Base-by-base conservation (phyloP, 345 rosid species). In the Luvunga scandens region DNA sequence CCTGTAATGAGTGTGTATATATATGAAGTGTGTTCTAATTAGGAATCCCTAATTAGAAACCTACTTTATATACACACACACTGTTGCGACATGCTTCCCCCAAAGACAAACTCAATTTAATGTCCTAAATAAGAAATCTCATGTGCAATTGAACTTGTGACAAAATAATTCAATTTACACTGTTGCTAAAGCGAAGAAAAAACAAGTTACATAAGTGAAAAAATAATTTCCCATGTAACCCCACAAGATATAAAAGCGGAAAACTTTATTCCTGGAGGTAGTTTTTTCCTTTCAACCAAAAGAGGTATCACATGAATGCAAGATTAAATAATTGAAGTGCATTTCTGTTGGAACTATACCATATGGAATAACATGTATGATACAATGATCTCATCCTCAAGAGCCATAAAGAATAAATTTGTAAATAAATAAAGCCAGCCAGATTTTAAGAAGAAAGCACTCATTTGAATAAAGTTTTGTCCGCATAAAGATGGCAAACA, bases 401-500 rank as follows among this genome's bases (percentile, higher is more conserved):
- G 10, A 13, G 50, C 72, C 36, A 25, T 22, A 22, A 25, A 50
- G 28, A 31, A 13, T 5, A 66, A 33, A 75, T 48, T 30, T 66
- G 64, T 7, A 64, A 25, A 25, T 34, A 61, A 12, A 75, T 22
- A 71, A 71, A 79, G 79, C 28, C 42, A 12, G 21, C 39, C 21
- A 68, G 63, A 60, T 60, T 82, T 38, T 55, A 57, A 45, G 64
- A 81, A 42, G 48, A 81, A 82, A 80, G 67, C 66, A 73, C 22
- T 57, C 65, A 71, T 61, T 72, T 57, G 72, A 60, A 42, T 65
- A 81, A 73, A 50, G 76, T 63, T 78, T 1, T 75, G 77, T 74
- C 33, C 39, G 56, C 22, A 77, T 71, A 83, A 76, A 78, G 82
- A 71, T 61, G 42, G 68, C 79, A 69, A 80, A 27, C 45, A 25